These are phyloP conservation scores for Phialophora verrucosa DNA, from an alignment of 2,329 filamentous ascomycete genomes.

Conservation along the genomic window DNA sequence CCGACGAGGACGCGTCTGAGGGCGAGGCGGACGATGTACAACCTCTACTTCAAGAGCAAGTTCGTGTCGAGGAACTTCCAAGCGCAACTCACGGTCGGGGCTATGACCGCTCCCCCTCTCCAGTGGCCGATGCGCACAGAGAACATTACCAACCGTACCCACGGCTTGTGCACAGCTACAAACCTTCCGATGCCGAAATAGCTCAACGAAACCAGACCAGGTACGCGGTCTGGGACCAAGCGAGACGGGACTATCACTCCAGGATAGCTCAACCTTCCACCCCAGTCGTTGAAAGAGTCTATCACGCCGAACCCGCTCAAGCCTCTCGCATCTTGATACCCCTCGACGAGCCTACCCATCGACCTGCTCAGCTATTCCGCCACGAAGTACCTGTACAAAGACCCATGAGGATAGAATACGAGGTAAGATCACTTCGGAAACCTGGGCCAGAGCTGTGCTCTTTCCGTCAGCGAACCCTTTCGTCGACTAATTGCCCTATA, in stretches of 20 bases:
- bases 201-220: constrained; percentile 54
- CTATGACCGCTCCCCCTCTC: constrained; percentile 27
- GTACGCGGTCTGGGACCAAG: constrained; percentile 55
- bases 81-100: constrained; percentile 43
- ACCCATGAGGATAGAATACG: constrained; percentile 25
- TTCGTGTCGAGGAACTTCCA: constrained; percentile 52
- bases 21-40: constrained; percentile 46
- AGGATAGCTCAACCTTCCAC: constrained; percentile 21
- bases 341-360: constrained; percentile 22
- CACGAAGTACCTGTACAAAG: constrained; percentile 18
- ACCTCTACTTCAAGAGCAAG: constrained; percentile 43
- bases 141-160: constrained; percentile 47
- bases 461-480: background rate
- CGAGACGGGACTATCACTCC: constrained; percentile 43
- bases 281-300: constrained; percentile 32
- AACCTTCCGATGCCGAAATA: constrained; percentile 43
- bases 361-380: constrained; percentile 16
- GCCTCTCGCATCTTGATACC: constrained; percentile 30
- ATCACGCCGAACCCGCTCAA: constrained; percentile 24
- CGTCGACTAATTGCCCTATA: background rate
- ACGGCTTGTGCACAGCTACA: constrained; percentile 34
- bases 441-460: background rate
- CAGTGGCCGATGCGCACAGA: constrained; percentile 39
- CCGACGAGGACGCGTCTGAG: constrained; percentile 63
- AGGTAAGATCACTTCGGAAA: constrained; percentile 27